phyloP scores from a whole-genome alignment of 1,284 basidiomycete species.

The Peniophora sp. region DNA sequence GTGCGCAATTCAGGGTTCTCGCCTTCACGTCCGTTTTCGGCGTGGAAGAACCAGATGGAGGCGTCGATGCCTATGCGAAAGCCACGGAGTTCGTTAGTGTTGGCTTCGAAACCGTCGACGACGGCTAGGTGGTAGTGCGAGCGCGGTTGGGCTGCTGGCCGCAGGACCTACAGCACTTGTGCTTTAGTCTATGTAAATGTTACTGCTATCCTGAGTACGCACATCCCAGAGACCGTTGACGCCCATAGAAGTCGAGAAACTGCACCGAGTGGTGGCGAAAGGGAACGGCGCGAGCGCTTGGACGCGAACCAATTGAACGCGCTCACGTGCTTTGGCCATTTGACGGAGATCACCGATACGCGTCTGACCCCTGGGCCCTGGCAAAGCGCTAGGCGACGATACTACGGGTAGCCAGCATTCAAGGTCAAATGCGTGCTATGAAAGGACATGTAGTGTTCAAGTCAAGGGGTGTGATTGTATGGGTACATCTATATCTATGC shows the following conservation, averaged over 20 bases:
- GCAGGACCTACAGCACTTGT: constrained; percentile 59
- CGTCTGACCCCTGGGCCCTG: too few species aligned
- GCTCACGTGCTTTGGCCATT: too few species aligned
- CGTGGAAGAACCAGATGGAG: constrained; percentile 79
- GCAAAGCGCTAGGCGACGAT: too few species aligned
- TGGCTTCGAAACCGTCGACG: constrained; percentile 61
- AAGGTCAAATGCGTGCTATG: too few species aligned
- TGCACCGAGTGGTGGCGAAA: too few species aligned
- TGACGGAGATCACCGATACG: too few species aligned
- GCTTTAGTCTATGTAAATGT: constrained; percentile 2
- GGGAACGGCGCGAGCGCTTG: too few species aligned
- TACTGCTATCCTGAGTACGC: constrained; percentile 6
- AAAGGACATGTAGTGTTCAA: too few species aligned
- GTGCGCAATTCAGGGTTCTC: constrained; percentile 75
- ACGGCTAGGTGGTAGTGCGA: constrained; percentile 66
- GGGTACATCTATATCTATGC: not conserved
- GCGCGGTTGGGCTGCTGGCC: constrained; percentile 51
- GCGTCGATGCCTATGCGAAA: constrained; percentile 73
- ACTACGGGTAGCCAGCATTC: too few species aligned
- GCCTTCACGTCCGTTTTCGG: constrained; percentile 64
- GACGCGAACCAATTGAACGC: too few species aligned
- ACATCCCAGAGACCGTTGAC: constrained; percentile 40
- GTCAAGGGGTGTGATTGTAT: too few species aligned
- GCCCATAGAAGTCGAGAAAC: constrained; percentile 26
- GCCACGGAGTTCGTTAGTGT: constrained; percentile 48